A percentile compares a stretch with the other conserved stretches of the same genome.
Evolutionary conservation across 2,329 filamentous ascomycete species (phyloP).

Genomic region (Lachnellula hyalina): DNA sequence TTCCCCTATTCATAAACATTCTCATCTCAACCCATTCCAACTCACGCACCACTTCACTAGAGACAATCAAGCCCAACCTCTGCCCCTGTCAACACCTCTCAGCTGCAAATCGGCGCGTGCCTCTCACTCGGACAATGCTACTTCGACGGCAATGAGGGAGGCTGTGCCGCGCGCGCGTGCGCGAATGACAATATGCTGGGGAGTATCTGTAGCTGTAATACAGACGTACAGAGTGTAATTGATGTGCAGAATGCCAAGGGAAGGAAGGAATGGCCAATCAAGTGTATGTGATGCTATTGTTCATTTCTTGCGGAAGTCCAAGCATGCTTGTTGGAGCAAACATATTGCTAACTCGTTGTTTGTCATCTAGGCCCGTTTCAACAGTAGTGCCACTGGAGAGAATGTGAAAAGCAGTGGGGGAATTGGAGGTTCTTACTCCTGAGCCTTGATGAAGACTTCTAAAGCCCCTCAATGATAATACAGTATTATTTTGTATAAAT

Average conservation of each 20-base stretch:
- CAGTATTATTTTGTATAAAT: not conserved
- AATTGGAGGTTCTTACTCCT: not conserved
- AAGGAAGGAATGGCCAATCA: conserved; percentile 10
- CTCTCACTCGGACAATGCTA: conserved; percentile 11
- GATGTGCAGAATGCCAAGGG: conserved; percentile 12
- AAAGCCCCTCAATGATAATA: not conserved
- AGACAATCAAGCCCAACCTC: no score
- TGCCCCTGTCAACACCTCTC: conserved; percentile 7
- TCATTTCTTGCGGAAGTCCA: no score
- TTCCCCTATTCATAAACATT: not conserved
- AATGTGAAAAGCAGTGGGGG: not conserved
- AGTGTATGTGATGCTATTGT: conserved; percentile 5
- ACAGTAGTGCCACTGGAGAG: not conserved
- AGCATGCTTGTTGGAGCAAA: not conserved
- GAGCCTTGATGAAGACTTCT: not conserved
- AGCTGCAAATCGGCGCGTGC: conserved; percentile 11
- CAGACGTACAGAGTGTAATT: conserved; percentile 13
- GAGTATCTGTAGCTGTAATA: conserved; percentile 11
- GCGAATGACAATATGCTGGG: conserved; percentile 1
- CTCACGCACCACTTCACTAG: no score
- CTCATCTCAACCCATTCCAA: not conserved
- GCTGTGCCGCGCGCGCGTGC: conserved; percentile 13
- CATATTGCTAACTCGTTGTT: no score
- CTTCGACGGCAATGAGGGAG: conserved; percentile 1
- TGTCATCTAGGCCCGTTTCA: no score